Percentiles rank a stretch among this genome's conserved stretches.
Conservation (phyloP, 257 asterid genomes). For the Solanum sparsipilum region DNA sequence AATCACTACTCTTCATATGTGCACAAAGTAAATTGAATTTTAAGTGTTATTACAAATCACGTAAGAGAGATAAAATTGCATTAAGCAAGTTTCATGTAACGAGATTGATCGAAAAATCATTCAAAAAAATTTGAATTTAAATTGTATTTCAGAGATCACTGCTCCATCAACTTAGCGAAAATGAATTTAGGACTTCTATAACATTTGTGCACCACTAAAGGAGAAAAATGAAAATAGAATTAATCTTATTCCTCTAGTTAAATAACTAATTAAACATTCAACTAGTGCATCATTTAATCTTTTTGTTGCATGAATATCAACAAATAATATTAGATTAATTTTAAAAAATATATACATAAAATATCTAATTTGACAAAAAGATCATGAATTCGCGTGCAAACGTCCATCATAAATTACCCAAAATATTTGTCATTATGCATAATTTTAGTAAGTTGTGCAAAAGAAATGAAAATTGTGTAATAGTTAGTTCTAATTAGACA, state of each 20-base stretch:
- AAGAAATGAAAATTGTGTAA: not conserved
- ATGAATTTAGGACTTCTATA: not conserved
- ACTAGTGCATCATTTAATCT: too few species aligned
- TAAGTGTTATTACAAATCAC: too few species aligned
- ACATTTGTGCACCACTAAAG: not conserved
- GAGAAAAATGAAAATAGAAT: not conserved
- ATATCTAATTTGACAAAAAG: too few species aligned
- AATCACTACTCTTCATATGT: too few species aligned
- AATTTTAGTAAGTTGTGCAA: not conserved
- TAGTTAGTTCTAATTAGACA: not conserved
- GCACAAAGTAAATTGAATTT: too few species aligned
- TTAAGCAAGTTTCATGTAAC: not conserved
- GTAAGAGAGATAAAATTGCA: too few species aligned
- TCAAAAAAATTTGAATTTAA: too few species aligned
- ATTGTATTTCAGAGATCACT: too few species aligned
- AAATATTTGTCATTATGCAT: not conserved
- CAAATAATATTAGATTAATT: too few species aligned
- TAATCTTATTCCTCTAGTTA: not conserved
- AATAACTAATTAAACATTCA: too few species aligned
- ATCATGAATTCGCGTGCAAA: not conserved
- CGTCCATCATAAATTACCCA: not conserved
- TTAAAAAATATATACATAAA: too few species aligned
- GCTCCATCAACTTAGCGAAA: not conserved
- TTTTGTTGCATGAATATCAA: fast-evolving
- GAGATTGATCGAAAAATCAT: too few species aligned